These are phyloP conservation scores for Cupressus sempervirens DNA, from an alignment of 75 land plant species.

Conservation along the genomic window DNA sequence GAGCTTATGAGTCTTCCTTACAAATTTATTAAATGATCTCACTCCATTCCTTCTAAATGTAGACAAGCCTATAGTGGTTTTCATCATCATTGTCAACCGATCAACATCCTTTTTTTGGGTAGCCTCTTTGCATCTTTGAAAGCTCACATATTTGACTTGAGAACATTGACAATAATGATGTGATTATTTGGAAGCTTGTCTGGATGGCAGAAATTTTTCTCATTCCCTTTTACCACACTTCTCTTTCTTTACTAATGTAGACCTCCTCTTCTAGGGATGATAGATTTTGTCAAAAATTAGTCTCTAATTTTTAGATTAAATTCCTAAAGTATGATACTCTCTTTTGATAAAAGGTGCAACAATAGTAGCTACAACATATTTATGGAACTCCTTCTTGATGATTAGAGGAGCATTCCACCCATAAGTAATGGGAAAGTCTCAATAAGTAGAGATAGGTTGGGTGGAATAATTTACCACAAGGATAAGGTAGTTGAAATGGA, in stretches of 20 bases:
- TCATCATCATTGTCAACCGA: background rate
- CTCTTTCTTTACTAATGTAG: background rate
- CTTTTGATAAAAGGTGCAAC: background rate
- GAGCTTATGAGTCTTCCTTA: background rate
- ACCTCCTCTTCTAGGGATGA: background rate
- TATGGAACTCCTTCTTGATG: slow-evolving; percentile 13
- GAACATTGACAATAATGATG: background rate
- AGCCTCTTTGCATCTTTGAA: background rate
- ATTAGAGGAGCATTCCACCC: background rate
- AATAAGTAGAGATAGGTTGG: background rate
- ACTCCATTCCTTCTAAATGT: background rate
- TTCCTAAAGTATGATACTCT: background rate
- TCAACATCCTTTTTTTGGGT: background rate
- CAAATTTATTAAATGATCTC: background rate
- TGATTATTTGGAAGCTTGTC: background rate
- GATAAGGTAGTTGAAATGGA: too few species aligned
- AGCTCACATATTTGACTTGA: background rate
- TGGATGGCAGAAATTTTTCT: background rate
- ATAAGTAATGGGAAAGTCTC: background rate
- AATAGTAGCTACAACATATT: background rate
- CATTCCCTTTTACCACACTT: background rate
- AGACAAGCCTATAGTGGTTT: background rate
- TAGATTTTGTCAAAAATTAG: background rate
- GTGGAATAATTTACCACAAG: background rate
- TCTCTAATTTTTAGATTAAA: background rate